Evolutionary conservation across 805 yeast genomes (phyloP).

Genomic region (Saccharomycopsis capsularis): DNA sequence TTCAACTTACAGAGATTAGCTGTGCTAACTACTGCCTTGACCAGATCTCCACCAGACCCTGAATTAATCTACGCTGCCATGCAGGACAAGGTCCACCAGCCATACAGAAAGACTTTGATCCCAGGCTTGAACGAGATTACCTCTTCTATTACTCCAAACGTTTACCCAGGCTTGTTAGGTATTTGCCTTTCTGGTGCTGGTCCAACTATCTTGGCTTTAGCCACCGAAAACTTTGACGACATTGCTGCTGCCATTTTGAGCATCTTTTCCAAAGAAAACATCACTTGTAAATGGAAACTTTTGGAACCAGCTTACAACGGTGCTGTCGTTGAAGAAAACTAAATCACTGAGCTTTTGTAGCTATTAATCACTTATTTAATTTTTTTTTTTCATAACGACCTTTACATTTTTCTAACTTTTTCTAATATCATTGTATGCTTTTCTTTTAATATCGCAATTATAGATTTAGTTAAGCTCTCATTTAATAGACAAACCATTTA

Average conservation of each 20-base stretch:
- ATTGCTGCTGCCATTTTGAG: slow-evolving; percentile 72
- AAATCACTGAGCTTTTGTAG: too few species aligned
- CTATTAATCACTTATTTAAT: too few species aligned
- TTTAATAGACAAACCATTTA: too few species aligned
- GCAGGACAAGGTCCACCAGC: slow-evolving; percentile 96
- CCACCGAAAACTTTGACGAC: slow-evolving; percentile 77
- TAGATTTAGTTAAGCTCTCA: too few species aligned
- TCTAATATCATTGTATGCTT: too few species aligned
- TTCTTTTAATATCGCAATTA: too few species aligned
- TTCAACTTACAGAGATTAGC: slow-evolving; percentile 93
- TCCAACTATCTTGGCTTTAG: slow-evolving; percentile 91
- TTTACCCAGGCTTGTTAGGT: slow-evolving; percentile 83
- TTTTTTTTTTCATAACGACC: too few species aligned
- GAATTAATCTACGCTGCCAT: slow-evolving; percentile 84
- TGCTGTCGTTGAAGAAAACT: slow-evolving; percentile 46
- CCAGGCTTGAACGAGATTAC: slow-evolving; percentile 87
- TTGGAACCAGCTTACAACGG: slow-evolving; percentile 87
- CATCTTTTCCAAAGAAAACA: slow-evolving; percentile 58
- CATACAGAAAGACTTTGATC: slow-evolving; percentile 85
- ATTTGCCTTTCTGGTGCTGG: slow-evolving; percentile 97
- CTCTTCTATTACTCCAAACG: slow-evolving; percentile 68
- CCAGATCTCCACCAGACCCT: slow-evolving; percentile 76
- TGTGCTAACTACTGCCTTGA: slow-evolving; percentile 83
- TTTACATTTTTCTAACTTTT: too few species aligned
- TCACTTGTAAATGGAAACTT: slow-evolving; percentile 75